Percentiles rank a stretch among this genome's conserved stretches.
Conservation (phyloP, 441 rosid genomes). For the Erodium trifolium region DNA sequence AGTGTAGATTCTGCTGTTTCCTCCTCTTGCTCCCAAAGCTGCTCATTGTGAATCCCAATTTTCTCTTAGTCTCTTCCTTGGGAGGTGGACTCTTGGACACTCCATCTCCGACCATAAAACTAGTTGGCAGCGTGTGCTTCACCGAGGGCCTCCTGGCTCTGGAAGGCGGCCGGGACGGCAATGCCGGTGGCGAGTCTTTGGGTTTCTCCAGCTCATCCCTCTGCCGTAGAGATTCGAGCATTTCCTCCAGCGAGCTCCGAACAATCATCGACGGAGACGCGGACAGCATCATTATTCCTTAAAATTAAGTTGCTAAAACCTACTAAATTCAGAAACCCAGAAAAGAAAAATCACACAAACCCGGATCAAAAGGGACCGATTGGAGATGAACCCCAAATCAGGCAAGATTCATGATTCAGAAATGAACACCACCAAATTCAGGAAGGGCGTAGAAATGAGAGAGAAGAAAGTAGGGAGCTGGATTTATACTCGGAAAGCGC, state of each 20-base stretch:
- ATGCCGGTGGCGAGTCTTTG: slow-evolving; percentile 77
- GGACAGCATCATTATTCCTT: not conserved
- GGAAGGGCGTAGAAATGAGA: not conserved
- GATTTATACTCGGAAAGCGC: not conserved
- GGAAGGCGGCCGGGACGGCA: slow-evolving; percentile 86
- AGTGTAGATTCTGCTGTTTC: slow-evolving; percentile 43
- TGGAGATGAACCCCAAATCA: not conserved
- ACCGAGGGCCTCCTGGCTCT: slow-evolving; percentile 79
- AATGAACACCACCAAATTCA: not conserved
- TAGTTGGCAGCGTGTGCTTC: slow-evolving; percentile 57
- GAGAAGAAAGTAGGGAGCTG: not conserved
- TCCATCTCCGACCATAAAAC: not conserved
- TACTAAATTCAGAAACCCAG: too few species aligned
- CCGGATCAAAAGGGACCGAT: not conserved
- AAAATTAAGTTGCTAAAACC: too few species aligned
- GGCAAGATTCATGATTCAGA: not conserved
- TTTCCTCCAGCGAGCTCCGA: slow-evolving; percentile 91
- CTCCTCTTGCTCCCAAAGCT: slow-evolving; percentile 87
- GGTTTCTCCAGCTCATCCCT: slow-evolving; percentile 64
- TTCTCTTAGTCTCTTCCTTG: slow-evolving; percentile 17
- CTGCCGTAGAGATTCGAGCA: slow-evolving; percentile 73
- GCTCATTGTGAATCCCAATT: slow-evolving; percentile 33
- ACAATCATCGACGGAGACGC: slow-evolving; percentile 26
- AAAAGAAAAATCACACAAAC: not conserved
- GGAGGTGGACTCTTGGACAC: slow-evolving; percentile 15